Conservation (phyloP, 2,329 filamentous ascomycete genomes). For the Didymella pomorum region DNA sequence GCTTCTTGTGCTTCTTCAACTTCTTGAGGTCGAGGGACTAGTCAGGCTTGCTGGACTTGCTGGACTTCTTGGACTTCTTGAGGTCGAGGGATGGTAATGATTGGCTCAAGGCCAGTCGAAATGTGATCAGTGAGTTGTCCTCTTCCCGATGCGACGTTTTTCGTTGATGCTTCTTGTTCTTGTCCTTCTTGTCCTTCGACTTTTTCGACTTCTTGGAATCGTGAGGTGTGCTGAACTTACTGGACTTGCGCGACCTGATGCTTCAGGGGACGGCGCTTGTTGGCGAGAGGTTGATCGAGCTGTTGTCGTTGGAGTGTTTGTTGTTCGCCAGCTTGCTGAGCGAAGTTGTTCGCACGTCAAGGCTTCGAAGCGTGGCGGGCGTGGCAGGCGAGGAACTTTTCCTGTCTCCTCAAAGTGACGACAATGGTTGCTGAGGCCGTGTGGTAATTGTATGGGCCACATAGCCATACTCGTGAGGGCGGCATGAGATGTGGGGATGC, state of each 20-base stretch:
- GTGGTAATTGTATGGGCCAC: slow-evolving; percentile 21
- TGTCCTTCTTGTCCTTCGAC: too few species aligned
- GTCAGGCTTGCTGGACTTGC: not conserved
- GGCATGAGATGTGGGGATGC: not conserved
- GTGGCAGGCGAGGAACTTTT: not conserved
- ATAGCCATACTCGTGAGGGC: not conserved
- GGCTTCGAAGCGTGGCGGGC: not conserved
- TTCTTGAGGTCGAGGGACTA: too few species aligned
- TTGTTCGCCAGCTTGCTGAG: not conserved
- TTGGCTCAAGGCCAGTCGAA: too few species aligned
- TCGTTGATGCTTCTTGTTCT: too few species aligned
- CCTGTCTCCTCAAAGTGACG: not conserved
- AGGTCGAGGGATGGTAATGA: too few species aligned
- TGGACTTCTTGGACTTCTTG: not conserved
- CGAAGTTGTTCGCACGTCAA: slow-evolving; percentile 1
- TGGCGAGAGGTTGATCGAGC: not conserved
- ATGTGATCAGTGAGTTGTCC: too few species aligned
- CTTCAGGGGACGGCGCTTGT: not conserved
- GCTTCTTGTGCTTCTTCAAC: too few species aligned
- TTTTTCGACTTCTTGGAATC: too few species aligned
- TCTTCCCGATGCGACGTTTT: too few species aligned
- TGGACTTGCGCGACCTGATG: too few species aligned
- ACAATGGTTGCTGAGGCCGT: slow-evolving; percentile 17
- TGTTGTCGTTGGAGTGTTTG: not conserved
- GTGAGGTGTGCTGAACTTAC: too few species aligned